These are phyloP conservation scores for Baudoinia panamericana DNA, from an alignment of 495 filamentous ascomycete species.

Conservation along the genomic window DNA sequence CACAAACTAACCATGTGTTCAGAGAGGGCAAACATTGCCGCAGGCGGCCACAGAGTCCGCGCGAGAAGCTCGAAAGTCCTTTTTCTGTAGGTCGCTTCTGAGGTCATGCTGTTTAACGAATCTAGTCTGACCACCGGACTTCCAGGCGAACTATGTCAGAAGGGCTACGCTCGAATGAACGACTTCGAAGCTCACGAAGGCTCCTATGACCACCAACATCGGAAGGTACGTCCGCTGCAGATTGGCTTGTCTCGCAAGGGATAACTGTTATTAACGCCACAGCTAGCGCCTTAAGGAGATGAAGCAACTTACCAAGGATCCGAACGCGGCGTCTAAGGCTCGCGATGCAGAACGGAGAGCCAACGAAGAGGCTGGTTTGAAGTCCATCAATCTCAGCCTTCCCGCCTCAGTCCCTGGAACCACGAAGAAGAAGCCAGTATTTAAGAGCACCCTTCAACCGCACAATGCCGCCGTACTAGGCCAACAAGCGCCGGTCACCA, in stretches of 20 bases:
- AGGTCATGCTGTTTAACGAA: too few relatives aligned
- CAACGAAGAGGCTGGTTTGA: slow-evolving; percentile 53
- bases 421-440: slow-evolving; percentile 19
- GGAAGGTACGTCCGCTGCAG: too few relatives aligned
- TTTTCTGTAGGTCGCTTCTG: slow-evolving; percentile 49
- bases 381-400: slow-evolving; percentile 40
- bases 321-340: slow-evolving; percentile 44
- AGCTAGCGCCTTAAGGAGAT: slow-evolving; percentile 49
- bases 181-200: slow-evolving; percentile 57
- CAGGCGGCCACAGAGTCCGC: slow-evolving; percentile 67
- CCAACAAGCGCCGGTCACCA: background rate
- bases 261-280: background rate
- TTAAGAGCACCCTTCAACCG: slow-evolving; percentile 17
- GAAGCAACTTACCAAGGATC: slow-evolving; percentile 50
- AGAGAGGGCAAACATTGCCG: slow-evolving; percentile 27
- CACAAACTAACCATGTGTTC: too few relatives aligned
- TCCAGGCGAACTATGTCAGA: slow-evolving; percentile 48
- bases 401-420: background rate
- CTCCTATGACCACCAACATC: slow-evolving; percentile 60
- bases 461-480: slow-evolving; percentile 9
- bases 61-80: slow-evolving; percentile 72
- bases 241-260: too few relatives aligned
- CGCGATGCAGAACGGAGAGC: slow-evolving; percentile 39
- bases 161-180: slow-evolving; percentile 58
- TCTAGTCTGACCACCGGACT: background rate